Evolutionary conservation across 176 grass and related monocot species (phyloP).

Genomic region (Typha latifolia): DNA sequence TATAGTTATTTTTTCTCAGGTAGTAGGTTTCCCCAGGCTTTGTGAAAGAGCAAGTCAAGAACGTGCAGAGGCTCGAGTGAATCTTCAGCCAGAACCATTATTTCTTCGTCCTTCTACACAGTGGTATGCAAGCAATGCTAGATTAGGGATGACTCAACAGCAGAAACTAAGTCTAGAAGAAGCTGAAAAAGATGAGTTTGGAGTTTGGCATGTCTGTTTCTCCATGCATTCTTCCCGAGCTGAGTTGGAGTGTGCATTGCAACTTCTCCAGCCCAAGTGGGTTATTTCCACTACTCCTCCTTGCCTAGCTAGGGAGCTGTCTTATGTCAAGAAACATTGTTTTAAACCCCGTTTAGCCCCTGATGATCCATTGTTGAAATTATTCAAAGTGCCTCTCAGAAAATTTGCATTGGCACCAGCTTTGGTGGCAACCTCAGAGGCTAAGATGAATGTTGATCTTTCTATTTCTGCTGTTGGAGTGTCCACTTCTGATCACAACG

Average conservation of each 20-base stretch:
- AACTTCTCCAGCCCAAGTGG: slow-evolving; percentile 78
- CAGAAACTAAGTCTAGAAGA: slow-evolving; percentile 48
- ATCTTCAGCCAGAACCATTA: slow-evolving; percentile 50
- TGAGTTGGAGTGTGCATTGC: slow-evolving; percentile 61
- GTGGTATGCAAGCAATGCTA: slow-evolving; percentile 54
- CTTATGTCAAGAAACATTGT: slow-evolving; percentile 75
- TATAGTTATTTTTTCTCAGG: slow-evolving; percentile 20
- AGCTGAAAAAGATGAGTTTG: slow-evolving; percentile 57
- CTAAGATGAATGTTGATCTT: slow-evolving; percentile 7
- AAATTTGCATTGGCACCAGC: slow-evolving; percentile 25
- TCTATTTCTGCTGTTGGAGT: slow-evolving; percentile 14
- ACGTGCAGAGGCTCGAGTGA: slow-evolving; percentile 38
- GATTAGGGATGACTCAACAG: not conserved
- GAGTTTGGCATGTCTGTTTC: slow-evolving; percentile 80
- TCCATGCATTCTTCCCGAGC: slow-evolving; percentile 84
- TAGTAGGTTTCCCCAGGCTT: slow-evolving; percentile 49
- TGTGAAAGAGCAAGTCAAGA: slow-evolving; percentile 48
- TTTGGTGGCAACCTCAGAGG: slow-evolving; percentile 14
- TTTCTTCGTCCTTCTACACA: slow-evolving; percentile 80
- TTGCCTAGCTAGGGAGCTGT: slow-evolving; percentile 65
- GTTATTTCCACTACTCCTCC: slow-evolving; percentile 84
- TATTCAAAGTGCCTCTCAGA: slow-evolving; percentile 43
- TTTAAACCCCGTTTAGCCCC: slow-evolving; percentile 56
- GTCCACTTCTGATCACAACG: not conserved
- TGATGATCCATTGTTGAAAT: slow-evolving; percentile 66